Conservation (phyloP, 192 early-diverging fungal genomes). For the Allomyces macrogynus region DNA sequence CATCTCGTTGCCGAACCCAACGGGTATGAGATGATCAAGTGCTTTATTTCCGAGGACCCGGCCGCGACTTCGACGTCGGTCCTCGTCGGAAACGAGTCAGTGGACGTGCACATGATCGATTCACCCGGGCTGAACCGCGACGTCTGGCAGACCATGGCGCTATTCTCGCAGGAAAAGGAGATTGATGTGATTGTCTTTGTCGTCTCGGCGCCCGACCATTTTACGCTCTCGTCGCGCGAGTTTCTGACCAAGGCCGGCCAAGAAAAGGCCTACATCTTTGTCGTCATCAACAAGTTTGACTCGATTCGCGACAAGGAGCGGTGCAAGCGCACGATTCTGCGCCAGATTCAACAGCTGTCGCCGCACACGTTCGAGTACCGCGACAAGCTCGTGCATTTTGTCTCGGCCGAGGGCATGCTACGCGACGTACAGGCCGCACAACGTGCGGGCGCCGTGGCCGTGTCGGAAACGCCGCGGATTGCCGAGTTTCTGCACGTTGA, state of each 20-base stretch:
- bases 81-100: slow-evolving; percentile 7
- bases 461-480: slow-evolving; percentile 3
- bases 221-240: slow-evolving; percentile 75
- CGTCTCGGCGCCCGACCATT: slow-evolving; percentile 97
- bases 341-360: slow-evolving; percentile 88
- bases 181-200: slow-evolving; percentile 99
- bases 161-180: slow-evolving; percentile 94
- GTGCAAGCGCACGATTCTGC: slow-evolving; percentile 80
- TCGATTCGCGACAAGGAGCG: slow-evolving; percentile 84
- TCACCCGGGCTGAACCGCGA: slow-evolving; percentile 97
- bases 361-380: slow-evolving; percentile 76
- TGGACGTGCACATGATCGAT: slow-evolving; percentile 91
- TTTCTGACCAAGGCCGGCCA: slow-evolving; percentile 91
- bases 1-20: no score
- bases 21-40: no score
- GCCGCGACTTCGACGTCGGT: not conserved
- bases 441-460: no score
- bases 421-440: slow-evolving; percentile 7
- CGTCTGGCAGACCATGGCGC: slow-evolving; percentile 86
- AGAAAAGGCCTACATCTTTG: slow-evolving; percentile 97
- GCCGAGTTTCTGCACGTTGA: slow-evolving; percentile 65
- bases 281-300: slow-evolving; percentile 96
- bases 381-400: slow-evolving; percentile 91
- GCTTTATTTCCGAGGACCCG: no score
- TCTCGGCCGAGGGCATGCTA: slow-evolving; percentile 34